Evolutionary conservation across 768 basidiomycete genomes (phyloP).

Genomic region (Ramaria sp.): DNA sequence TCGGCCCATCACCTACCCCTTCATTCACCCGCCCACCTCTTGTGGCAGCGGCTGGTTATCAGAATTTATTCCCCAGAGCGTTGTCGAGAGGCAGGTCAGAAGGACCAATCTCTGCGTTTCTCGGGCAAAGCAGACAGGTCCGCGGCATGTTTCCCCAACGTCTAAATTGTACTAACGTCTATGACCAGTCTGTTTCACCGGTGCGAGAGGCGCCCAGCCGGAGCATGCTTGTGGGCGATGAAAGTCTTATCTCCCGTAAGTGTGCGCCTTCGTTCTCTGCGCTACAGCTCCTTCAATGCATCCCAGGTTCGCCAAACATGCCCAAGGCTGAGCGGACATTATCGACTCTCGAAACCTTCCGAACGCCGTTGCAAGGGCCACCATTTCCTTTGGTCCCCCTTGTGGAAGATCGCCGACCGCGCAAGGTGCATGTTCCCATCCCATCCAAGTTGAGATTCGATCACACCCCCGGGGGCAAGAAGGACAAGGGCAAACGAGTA

Average conservation of each 20-base stretch:
- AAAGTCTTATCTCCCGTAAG: background rate
- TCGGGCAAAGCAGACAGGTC: background rate
- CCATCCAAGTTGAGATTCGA: slow-evolving; percentile 3
- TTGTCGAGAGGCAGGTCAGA: background rate
- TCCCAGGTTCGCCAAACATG: background rate
- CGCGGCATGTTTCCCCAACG: background rate
- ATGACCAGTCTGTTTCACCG: slow-evolving; percentile 2
- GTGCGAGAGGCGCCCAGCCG: background rate
- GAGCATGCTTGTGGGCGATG: background rate
- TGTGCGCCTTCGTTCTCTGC: background rate
- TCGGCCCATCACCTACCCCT: background rate
- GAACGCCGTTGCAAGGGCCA: background rate
- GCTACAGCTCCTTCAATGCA: background rate
- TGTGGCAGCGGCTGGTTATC: background rate
- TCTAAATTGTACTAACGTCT: background rate
- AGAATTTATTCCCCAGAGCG: background rate
- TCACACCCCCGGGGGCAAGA: background rate
- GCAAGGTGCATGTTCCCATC: slow-evolving; percentile 7
- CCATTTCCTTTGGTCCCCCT: background rate
- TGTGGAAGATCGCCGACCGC: slow-evolving; percentile 1
- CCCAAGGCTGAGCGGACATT: background rate
- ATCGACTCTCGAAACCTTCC: background rate
- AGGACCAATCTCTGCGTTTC: background rate
- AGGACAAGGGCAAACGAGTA: background rate
- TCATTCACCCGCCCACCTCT: slow-evolving; percentile 5